These are phyloP conservation scores for Fraxinus dipetala DNA, from an alignment of 305 asterid species.

Conservation along the genomic window DNA sequence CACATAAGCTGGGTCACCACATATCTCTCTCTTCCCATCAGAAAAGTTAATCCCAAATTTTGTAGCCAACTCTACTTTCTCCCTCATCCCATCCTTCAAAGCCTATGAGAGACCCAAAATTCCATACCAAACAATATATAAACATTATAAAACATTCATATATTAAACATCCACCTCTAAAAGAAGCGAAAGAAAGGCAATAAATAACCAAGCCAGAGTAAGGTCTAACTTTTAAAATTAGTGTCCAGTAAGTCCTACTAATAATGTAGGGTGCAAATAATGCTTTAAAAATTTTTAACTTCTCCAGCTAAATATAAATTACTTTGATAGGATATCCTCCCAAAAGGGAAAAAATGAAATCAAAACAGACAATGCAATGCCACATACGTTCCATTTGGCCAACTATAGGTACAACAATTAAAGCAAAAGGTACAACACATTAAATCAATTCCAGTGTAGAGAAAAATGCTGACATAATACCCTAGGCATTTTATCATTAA, in stretches of 20 bases:
- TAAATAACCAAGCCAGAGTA: neutral
- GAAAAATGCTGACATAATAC: neutral
- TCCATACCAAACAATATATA: neutral
- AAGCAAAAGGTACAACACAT: neutral
- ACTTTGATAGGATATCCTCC: neutral
- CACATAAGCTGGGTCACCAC: conserved; percentile 39
- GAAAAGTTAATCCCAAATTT: conserved; percentile 28
- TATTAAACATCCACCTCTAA: neutral
- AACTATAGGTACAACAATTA: neutral
- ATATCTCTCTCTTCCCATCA: conserved; percentile 24
- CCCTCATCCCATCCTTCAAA: conserved; percentile 33
- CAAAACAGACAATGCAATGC: neutral
- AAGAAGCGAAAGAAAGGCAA: neutral
- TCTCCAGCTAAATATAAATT: neutral
- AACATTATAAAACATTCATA: neutral
- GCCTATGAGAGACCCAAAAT: conserved; percentile 24
- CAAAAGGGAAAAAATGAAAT: neutral
- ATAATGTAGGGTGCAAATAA: neutral
- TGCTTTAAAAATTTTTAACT: neutral
- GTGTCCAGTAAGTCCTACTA: neutral
- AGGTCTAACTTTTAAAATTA: neutral
- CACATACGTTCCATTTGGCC: neutral
- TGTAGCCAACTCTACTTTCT: conserved; percentile 30
- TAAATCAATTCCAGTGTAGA: neutral
- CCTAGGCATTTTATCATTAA: neutral